phyloP scores from a whole-genome alignment of 306 rosid species.

The Rosa chinensis region DNA sequence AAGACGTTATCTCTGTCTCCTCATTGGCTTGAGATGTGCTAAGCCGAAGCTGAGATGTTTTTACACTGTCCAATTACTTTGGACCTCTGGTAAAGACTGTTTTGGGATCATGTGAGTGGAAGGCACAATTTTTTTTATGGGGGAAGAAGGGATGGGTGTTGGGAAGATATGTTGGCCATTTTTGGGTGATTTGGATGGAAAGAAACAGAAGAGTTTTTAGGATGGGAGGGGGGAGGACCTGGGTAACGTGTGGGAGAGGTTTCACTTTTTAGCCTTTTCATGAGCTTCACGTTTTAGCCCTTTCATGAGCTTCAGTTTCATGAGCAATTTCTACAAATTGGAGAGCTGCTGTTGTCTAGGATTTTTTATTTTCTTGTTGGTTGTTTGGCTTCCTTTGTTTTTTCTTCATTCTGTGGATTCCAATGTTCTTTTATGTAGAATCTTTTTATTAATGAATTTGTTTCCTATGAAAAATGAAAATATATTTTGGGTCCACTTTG shows the following conservation, averaged over 20 bases:
- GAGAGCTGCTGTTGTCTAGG: not conserved
- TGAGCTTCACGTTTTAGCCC: not conserved
- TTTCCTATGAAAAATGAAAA: not conserved
- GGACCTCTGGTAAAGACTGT: not conserved
- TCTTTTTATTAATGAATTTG: not conserved
- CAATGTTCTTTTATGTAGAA: not conserved
- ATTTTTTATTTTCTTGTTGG: not conserved
- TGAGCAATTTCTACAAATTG: not conserved
- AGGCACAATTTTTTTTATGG: not conserved
- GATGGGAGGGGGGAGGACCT: not conserved
- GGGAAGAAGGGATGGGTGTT: not conserved
- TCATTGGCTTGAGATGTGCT: not conserved
- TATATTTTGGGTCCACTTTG: not conserved
- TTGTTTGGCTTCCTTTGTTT: not conserved
- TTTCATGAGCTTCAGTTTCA: not conserved
- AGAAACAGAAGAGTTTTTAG: not conserved
- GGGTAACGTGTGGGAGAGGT: not conserved
- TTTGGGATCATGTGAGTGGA: not conserved
- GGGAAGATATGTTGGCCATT: not conserved
- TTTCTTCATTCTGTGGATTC: not conserved
- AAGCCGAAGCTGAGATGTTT: not conserved
- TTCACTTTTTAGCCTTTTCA: not conserved
- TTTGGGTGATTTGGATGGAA: not conserved
- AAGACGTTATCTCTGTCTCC: not conserved
- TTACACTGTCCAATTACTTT: not conserved